Percentiles rank a stretch among this genome's conserved stretches.
Conservation (phyloP, 129 eudicot species). For the Centella asiatica region DNA sequence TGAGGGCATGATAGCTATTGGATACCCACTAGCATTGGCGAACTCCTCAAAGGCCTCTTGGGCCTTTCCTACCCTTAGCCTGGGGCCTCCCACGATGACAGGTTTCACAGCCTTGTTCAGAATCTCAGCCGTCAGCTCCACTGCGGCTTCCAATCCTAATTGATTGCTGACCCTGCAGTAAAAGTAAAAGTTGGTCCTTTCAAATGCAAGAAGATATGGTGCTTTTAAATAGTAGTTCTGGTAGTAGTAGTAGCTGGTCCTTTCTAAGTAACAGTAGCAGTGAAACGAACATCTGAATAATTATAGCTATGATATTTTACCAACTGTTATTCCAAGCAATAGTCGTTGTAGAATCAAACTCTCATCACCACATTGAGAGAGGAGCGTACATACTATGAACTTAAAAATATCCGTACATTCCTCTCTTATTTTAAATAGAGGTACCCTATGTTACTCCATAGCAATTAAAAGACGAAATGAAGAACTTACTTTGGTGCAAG, state of each 20-base stretch:
- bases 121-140: slow-evolving; percentile 65
- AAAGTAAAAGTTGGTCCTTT: background rate
- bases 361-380: too few relatives aligned
- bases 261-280: too few relatives aligned
- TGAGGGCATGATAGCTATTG: slow-evolving; percentile 77
- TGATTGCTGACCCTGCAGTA: slow-evolving; percentile 56
- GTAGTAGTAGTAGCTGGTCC: too few relatives aligned
- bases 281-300: too few relatives aligned
- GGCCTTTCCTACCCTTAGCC: slow-evolving; percentile 60
- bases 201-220: background rate
- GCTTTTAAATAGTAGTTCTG: too few relatives aligned
- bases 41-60: slow-evolving; percentile 56
- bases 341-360: background rate
- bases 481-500: slow-evolving; percentile 54
- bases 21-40: slow-evolving; percentile 74
- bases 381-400: too few relatives aligned
- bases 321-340: too few relatives aligned
- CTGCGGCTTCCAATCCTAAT: slow-evolving; percentile 77
- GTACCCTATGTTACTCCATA: too few relatives aligned
- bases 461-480: background rate
- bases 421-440: too few relatives aligned
- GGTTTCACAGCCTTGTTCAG: slow-evolving; percentile 83
- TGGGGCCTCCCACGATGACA: slow-evolving; percentile 68
- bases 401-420: too few relatives aligned
- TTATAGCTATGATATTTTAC: too few relatives aligned